Evolutionary conservation across 2,329 filamentous ascomycete species (phyloP), one percentile per base, ranked within the genome.

Genomic region (Fusarium acutatum): DNA sequence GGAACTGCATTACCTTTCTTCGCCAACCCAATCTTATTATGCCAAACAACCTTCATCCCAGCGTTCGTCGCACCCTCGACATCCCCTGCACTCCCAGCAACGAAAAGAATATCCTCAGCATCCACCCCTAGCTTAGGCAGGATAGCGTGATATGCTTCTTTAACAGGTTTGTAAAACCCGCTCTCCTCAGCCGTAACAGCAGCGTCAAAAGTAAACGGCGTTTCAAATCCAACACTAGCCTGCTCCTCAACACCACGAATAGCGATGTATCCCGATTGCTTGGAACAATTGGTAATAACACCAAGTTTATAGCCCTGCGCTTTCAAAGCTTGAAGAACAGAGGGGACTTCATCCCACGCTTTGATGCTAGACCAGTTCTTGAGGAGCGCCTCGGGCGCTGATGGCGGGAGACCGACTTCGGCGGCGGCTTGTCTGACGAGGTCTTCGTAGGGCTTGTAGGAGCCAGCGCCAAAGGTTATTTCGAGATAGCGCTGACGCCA

Each of bases 11-110:
- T 65, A 1, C 80, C 80, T 35, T 77, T 77, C 35, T 61, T 78
- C 10, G 60, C 52, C 53, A 82, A 41, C 2, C 80, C 79, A 32
- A 78, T 74, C 46, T 72, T 78, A 26, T 83, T 83, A 44, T 83
- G 82, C 82, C 82, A 83, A 37, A 82, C 80, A 28, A 84, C 83
- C 32, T 54, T 79, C 81, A 84, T 84, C 0, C 83, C 83, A 3
- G 78, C 81, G 4, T 76, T 67, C 1, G 79, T 79, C 3, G 83
- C 83, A 7, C 83, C 82, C 30, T 81, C 69, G 0, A 84, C 82
- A 69, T 84, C 83, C 6, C 81, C 82, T 3, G 81, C 79, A 50
- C 83, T 85, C 11, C 83, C 82, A 0, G 82, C 82, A 30, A 84
- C 81, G 50, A 83, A 84, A 26, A 83, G 47, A 4, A 75, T 78